Evolutionary conservation across 208 protist species (phyloP).

Genomic region (Herpetomonas tarakana): DNA sequence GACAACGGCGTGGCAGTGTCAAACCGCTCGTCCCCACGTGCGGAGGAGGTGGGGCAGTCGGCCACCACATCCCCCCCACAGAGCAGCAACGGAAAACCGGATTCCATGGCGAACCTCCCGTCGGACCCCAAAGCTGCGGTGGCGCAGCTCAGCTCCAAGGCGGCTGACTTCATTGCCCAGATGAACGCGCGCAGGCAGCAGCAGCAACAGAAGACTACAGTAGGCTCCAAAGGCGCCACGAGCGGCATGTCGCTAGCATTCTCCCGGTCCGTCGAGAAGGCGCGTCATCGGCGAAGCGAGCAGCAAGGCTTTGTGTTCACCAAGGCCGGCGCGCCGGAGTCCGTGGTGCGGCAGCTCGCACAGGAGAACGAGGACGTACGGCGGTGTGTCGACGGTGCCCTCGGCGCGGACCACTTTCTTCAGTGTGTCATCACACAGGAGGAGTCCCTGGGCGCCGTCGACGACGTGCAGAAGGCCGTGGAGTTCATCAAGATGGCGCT

Average conservation of each 20-base stretch:
- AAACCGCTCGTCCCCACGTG: neutral
- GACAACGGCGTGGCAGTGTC: neutral
- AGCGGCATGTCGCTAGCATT: neutral
- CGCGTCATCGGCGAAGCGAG: neutral
- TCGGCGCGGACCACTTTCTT: slow-evolving; percentile 9
- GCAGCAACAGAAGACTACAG: slow-evolving; percentile 10
- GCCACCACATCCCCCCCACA: too few relatives aligned
- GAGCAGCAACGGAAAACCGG: neutral
- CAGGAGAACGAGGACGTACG: slow-evolving; percentile 6
- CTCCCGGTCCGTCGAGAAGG: slow-evolving; percentile 4
- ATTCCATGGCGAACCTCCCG: neutral
- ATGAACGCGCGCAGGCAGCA: slow-evolving; percentile 11
- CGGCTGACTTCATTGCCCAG: slow-evolving; percentile 13
- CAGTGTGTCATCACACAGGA: neutral
- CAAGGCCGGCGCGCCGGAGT: neutral
- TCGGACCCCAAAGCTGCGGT: neutral
- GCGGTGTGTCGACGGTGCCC: neutral
- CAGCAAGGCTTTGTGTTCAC: neutral
- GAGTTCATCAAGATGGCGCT: slow-evolving; percentile 11
- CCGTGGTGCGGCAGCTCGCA: neutral
- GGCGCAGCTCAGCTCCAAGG: slow-evolving; percentile 5
- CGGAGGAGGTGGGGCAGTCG: too few relatives aligned
- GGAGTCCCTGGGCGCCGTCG: neutral
- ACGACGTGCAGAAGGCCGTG: slow-evolving; percentile 4
- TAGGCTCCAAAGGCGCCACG: slow-evolving; percentile 1